A percentile compares a stretch with the other conserved stretches of the same genome.
Conservation (phyloP, 1,284 basidiomycete species). For the Moesziomyces antarcticus region DNA sequence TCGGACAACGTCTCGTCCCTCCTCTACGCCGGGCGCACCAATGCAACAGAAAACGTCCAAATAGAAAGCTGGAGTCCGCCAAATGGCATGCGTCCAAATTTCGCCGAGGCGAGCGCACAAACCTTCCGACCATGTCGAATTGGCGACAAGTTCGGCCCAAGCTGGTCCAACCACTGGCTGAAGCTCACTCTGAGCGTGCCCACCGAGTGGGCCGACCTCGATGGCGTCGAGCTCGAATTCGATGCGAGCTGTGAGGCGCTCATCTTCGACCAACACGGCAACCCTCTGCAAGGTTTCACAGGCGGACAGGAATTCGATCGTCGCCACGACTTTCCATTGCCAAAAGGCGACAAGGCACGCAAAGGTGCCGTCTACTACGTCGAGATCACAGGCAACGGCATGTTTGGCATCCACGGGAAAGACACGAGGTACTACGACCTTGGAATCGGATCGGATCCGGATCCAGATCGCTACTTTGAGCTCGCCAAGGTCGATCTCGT, state of each 20-base stretch:
- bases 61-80: too few relatives aligned
- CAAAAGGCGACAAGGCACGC: conserved; percentile 73
- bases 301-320: conserved; percentile 87
- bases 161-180: conserved; percentile 65
- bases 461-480: conserved; percentile 68
- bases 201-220: conserved; percentile 56
- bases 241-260: conserved; percentile 74
- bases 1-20: too few relatives aligned
- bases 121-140: too few relatives aligned
- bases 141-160: conserved; percentile 56
- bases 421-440: conserved; percentile 73
- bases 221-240: conserved; percentile 60
- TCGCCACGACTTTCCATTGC: conserved; percentile 83
- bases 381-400: conserved; percentile 72
- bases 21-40: too few relatives aligned
- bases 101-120: too few relatives aligned
- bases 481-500: conserved; percentile 88
- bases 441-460: conserved; percentile 70
- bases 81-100: too few relatives aligned
- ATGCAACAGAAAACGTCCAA: too few relatives aligned
- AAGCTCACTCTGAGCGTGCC: conserved; percentile 58
- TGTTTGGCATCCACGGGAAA: conserved; percentile 89
- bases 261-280: conserved; percentile 83
- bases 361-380: conserved; percentile 74
- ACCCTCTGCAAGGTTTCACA: conserved; percentile 89